phyloP scores from a whole-genome alignment of 179 eudicot species.

The Silene noctiflora region DNA sequence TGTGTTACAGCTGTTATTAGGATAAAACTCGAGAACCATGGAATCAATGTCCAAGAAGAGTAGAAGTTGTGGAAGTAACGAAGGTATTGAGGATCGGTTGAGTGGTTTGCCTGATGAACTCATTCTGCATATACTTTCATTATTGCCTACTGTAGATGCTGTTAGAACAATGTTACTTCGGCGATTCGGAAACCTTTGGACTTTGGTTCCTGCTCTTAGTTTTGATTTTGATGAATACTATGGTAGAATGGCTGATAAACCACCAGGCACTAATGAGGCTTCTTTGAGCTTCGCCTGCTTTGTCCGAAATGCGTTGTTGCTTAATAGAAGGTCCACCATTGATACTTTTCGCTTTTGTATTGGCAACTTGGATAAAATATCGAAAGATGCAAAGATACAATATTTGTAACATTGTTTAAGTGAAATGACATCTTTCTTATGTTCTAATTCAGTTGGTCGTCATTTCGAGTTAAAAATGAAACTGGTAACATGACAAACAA shows the following conservation, averaged over 20 bases:
- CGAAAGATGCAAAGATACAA: too few species aligned
- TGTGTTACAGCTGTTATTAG: neutral
- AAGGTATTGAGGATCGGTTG: neutral
- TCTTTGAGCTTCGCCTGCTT: neutral
- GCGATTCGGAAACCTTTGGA: conserved; percentile 21
- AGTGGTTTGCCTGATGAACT: conserved; percentile 25
- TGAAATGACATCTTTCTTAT: too few species aligned
- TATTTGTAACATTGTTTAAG: too few species aligned
- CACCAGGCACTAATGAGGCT: too few species aligned
- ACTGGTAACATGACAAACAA: too few species aligned
- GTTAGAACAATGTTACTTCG: conserved; percentile 18
- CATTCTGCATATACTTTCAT: conserved; percentile 15
- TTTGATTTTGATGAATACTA: neutral
- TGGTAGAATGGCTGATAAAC: neutral
- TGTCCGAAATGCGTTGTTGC: conserved; percentile 8
- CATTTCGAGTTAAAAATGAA: too few species aligned
- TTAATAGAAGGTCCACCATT: conserved; percentile 5
- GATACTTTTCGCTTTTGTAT: neutral
- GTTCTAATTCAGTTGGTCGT: too few species aligned
- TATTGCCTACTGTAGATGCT: conserved; percentile 15
- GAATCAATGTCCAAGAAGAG: neutral
- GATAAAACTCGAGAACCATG: neutral
- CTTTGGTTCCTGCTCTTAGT: neutral
- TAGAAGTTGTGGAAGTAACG: too few species aligned
- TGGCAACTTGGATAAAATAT: too few species aligned